These are phyloP conservation scores for Pelagophyceae sp. DNA, from an alignment of 352 stramenopile species.

Conservation along the genomic window DNA sequence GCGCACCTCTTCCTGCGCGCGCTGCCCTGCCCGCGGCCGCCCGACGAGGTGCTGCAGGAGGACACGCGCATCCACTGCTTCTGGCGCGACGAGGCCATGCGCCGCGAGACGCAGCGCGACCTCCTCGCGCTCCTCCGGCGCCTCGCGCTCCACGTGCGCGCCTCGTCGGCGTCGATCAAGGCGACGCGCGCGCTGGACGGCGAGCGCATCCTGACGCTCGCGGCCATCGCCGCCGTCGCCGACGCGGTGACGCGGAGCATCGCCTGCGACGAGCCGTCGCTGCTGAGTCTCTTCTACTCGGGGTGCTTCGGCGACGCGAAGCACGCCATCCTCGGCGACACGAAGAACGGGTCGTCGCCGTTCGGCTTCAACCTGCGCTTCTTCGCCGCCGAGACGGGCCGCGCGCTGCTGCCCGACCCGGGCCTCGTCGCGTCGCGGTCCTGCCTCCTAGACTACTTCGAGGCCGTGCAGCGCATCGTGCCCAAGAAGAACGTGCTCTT, in stretches of 20 bases:
- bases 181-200: constrained; percentile 47
- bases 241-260: constrained; percentile 45
- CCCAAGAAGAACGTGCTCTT: constrained; percentile 43
- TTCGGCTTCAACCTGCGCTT: constrained; percentile 49
- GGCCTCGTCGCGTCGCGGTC: constrained; percentile 26
- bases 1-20: constrained; percentile 46
- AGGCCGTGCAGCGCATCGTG: constrained; percentile 33
- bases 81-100: constrained; percentile 35
- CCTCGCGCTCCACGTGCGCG: constrained; percentile 36
- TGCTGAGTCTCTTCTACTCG: constrained; percentile 47
- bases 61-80: no score
- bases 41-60: constrained; percentile 23
- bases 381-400: constrained; percentile 32
- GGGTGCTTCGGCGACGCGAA: neutral
- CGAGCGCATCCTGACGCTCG: constrained; percentile 45
- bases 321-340: neutral
- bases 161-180: constrained; percentile 36
- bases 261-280: constrained; percentile 44
- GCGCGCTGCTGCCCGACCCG: constrained; percentile 25
- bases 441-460: constrained; percentile 49
- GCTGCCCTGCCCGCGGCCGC: constrained; percentile 43
- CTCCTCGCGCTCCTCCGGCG: constrained; percentile 38
- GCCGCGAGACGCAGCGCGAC: constrained; percentile 50
- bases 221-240: constrained; percentile 44
- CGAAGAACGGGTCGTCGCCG: constrained; percentile 28